These are phyloP conservation scores for Malassezia slooffiae DNA, from an alignment of 1,284 basidiomycete species.

Conservation along the genomic window DNA sequence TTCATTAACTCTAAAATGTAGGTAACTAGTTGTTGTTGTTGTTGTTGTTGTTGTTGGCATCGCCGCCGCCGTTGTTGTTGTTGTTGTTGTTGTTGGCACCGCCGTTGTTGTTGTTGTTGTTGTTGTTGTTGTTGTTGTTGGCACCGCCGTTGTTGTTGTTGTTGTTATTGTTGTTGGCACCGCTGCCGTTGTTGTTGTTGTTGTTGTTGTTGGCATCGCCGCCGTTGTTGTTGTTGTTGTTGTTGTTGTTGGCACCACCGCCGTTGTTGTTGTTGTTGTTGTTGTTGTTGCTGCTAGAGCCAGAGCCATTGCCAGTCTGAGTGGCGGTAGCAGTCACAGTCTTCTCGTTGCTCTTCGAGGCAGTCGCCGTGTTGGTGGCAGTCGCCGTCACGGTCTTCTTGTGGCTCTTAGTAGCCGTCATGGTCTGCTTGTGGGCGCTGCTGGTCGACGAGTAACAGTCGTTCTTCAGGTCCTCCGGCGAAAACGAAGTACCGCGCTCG, in stretches of 20 bases:
- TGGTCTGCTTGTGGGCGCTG: not conserved
- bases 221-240: too few species aligned
- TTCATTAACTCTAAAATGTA: too few species aligned
- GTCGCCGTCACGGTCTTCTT: slow-evolving; percentile 7
- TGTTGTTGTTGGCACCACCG: slow-evolving; percentile 18
- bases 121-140: slow-evolving; percentile 28
- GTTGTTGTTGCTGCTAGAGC: slow-evolving; percentile 24
- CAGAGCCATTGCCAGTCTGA: slow-evolving; percentile 26
- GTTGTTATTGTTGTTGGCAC: slow-evolving; percentile 25
- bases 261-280: slow-evolving; percentile 26
- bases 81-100: slow-evolving; percentile 54
- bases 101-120: slow-evolving; percentile 52
- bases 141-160: slow-evolving; percentile 29
- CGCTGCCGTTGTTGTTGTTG: too few species aligned
- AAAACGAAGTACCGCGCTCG: not conserved
- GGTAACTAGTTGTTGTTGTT: slow-evolving; percentile 58
- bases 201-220: too few species aligned
- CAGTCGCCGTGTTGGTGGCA: slow-evolving; percentile 8
- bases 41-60: slow-evolving; percentile 59
- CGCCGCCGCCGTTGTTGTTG: slow-evolving; percentile 66
- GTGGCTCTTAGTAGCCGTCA: too few species aligned
- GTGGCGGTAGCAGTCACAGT: slow-evolving; percentile 19
- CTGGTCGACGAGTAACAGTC: not conserved
- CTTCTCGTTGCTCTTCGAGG: too few species aligned
- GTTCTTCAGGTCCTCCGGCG: too few species aligned